Evolutionary conservation across 179 eudicot genomes (phyloP).

Genomic region (Beta corolliflora): DNA sequence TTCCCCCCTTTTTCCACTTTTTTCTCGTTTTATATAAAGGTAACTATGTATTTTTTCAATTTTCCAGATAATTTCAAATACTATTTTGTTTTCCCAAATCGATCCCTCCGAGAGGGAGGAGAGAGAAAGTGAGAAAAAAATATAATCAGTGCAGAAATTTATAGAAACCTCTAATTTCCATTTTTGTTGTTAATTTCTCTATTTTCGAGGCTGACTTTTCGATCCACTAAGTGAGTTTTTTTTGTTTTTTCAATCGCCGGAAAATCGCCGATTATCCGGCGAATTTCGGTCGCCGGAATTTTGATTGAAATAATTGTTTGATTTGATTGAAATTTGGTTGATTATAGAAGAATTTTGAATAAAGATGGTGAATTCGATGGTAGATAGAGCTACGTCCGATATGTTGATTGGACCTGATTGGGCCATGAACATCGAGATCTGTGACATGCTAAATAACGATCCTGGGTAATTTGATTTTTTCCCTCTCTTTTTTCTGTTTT

Average conservation of each 20-base stretch:
- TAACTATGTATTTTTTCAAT: not conserved
- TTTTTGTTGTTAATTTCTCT: not conserved
- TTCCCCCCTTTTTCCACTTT: not conserved
- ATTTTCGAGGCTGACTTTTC: not conserved
- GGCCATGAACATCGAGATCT: slow-evolving; percentile 94
- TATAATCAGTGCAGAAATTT: not conserved
- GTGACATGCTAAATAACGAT: slow-evolving; percentile 84
- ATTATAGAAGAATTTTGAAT: not conserved
- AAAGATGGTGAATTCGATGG: slow-evolving; percentile 76
- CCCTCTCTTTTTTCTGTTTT: not conserved
- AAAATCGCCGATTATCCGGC: slow-evolving; percentile 2
- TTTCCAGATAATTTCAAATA: not conserved
- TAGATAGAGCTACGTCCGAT: slow-evolving; percentile 84
- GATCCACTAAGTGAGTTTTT: slow-evolving; percentile 12
- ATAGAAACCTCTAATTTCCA: not conserved
- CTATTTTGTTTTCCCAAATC: not conserved
- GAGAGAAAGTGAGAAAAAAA: not conserved
- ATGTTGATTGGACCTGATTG: slow-evolving; percentile 95
- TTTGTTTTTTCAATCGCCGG: slow-evolving; percentile 6
- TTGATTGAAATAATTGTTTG: slow-evolving; percentile 1
- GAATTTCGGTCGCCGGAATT: slow-evolving; percentile 6
- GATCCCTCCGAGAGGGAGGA: not conserved
- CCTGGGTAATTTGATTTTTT: slow-evolving; percentile 47
- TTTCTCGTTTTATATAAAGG: not conserved
- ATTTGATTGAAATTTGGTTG: not conserved